Base-by-base conservation (phyloP, 2,329 filamentous ascomycete species). In the Penicillium oxalicum region DNA sequence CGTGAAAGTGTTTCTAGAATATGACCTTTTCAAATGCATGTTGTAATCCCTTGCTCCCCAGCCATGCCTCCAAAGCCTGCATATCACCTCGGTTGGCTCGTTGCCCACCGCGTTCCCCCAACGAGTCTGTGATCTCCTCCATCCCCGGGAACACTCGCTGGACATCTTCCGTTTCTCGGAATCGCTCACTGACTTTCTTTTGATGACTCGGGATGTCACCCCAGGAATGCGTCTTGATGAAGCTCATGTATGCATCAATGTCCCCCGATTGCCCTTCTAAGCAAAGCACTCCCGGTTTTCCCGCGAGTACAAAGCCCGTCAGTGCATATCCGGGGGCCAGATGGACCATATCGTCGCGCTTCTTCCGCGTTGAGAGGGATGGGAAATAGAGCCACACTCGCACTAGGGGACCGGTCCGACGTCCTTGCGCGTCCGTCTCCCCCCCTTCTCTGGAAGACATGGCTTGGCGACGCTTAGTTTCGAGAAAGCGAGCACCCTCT, bases 361-460 rank as follows among this genome's bases (percentile, higher is more conserved):
- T 83, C 40, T 74, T 72, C 3, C 80, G 75, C 0, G 80, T 83
- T 36, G 75, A 79, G 46, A 83, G 76, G 1, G 79, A 82, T 0
- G 80, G 80, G 52, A 83, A 82, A 62, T 83, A 83, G 58, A 83
- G 83, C 80, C 80, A 83, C 1, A 78, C 79, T 7, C 80, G 68
- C 3, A 79, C 72, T 0, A 77, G 56, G 0, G 71, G 60, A 0
- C 43, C 50, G 0, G 49, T 57, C 9, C 36, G 41, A 1, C 51
- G 45, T 24, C 47, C 4, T 25, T 45, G 39, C 36, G 44, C n/a
- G 5, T 39, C 24, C 42, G 45, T 33, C 34, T 18, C 2, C 18
- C 18, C 18, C 18, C 18, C 18, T 18, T 18, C 43, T 11, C 28
- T 36, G 9, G 38, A 34, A 2, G 38, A 7, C 7, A 41, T 42